Percentiles rank a stretch among this genome's conserved stretches.
Evolutionary conservation across 768 basidiomycete genomes (phyloP).

Genomic region (Leccinum olivaceopallidum): DNA sequence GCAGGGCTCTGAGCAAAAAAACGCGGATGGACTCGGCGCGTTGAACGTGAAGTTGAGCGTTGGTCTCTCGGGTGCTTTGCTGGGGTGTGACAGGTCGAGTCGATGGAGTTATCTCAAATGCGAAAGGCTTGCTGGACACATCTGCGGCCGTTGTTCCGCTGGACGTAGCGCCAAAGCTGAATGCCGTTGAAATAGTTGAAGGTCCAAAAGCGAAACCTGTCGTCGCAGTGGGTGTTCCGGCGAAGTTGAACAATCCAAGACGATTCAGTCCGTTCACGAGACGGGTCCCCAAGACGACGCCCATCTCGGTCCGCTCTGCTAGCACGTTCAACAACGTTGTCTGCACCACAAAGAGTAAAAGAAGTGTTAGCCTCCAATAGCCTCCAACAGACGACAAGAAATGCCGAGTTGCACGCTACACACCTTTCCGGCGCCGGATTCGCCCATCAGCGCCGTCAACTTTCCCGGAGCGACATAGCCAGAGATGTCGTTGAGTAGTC

Average conservation of each 20-base stretch:
- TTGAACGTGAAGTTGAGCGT: constrained; percentile 52
- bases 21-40: constrained; percentile 34
- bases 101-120: constrained; percentile 46
- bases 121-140: constrained; percentile 51
- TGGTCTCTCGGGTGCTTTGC: constrained; percentile 40
- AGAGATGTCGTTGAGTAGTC: constrained; percentile 68
- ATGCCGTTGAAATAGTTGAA: constrained; percentile 37
- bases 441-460: constrained; percentile 78
- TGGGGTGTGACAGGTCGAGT: constrained; percentile 62
- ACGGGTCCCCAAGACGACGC: constrained; percentile 42
- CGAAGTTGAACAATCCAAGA: too few species aligned
- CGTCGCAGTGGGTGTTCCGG: too few species aligned
- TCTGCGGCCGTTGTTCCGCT: constrained; percentile 38
- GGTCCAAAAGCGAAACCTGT: constrained; percentile 46
- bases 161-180: constrained; percentile 50
- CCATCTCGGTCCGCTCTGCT: constrained; percentile 39
- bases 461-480: constrained; percentile 83
- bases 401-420: not conserved
- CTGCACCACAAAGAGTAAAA: constrained; percentile 18
- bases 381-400: too few species aligned
- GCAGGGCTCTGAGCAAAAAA: constrained; percentile 37
- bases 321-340: constrained; percentile 53
- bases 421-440: constrained; percentile 50
- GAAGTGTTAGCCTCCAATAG: not conserved
- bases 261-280: constrained; percentile 42